Evolutionary conservation across 768 basidiomycete genomes (phyloP).

Genomic region (Trametopsis cervina): DNA sequence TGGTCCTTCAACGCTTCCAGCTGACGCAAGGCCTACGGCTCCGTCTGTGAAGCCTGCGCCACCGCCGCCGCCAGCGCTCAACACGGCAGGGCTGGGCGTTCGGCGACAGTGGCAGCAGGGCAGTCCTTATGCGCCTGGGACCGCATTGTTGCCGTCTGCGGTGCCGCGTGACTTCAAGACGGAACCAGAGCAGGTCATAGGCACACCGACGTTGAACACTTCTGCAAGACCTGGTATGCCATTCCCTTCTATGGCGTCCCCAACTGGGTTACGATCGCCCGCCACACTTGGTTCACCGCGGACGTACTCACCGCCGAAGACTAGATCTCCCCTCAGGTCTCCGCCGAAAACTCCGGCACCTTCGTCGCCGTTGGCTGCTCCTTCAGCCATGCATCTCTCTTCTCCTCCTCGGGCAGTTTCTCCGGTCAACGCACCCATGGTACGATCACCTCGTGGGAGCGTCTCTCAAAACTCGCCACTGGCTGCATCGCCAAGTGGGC

Average conservation of each 20-base stretch:
- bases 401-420: slow-evolving; percentile 9
- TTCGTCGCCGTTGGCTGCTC: slow-evolving; percentile 9
- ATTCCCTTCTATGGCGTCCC: slow-evolving; percentile 24
- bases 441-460: slow-evolving; percentile 8
- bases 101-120: slow-evolving; percentile 9
- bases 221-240: slow-evolving; percentile 14
- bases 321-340: slow-evolving; percentile 11
- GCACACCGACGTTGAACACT: slow-evolving; percentile 15
- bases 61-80: background rate
- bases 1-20: background rate
- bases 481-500: slow-evolving; percentile 3
- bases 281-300: slow-evolving; percentile 23
- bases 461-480: slow-evolving; percentile 14
- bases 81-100: slow-evolving; percentile 5
- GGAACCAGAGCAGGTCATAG: slow-evolving; percentile 19
- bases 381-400: no score
- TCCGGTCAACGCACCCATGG: background rate
- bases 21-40: background rate
- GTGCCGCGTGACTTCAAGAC: slow-evolving; percentile 18
- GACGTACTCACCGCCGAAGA: slow-evolving; percentile 21
- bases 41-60: background rate
- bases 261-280: slow-evolving; percentile 21
- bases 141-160: slow-evolving; percentile 17
- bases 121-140: background rate
- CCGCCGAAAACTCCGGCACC: slow-evolving; percentile 16